Base-by-base conservation (phyloP, 1,284 basidiomycete species). In the Rhodotorula sp. region DNA sequence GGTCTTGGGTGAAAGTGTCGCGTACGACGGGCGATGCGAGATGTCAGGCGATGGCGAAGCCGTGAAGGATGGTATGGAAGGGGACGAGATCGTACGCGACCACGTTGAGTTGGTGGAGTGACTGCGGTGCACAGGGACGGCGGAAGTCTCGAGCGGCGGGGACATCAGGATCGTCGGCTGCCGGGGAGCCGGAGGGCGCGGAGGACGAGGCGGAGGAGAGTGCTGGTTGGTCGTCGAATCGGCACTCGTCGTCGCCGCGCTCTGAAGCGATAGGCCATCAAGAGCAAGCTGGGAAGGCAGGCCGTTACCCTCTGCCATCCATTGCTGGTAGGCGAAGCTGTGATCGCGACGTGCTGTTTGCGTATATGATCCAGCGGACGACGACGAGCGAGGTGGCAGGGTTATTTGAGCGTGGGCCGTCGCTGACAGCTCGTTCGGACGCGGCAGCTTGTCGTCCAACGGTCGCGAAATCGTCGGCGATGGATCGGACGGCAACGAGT, bases 151-250 rank as follows among this genome's bases (percentile, higher is more conserved):
- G 47, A 61, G 34, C 40, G 60, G 53, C 15, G 67, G 63, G 13
- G 59, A 62, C 59, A 68, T 67, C 48, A 70, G 30, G 48, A 70
- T 70, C 16, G 59, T 70, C 0, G 69, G 69, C 24, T 64, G 65
- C 6, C 57, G 61, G 0, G 57, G 34, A 4, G 59, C 44, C 18
- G 46, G 37, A 16, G 44, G 31, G 28, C 31, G 60, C 24, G 28
- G 40, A 7, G 31, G 40, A 26, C 18, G 28, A 10, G 26, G 13
- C 8, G n/a, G 26, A 3, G 52, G 52, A 24, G 22, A 46, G 7
- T 31, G 24, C 24, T 26, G 18, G 0, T 5, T 11, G 18, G 26
- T 4, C 22, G n/a, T 22, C 8, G 50, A 10, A 26, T 15, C 9
- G 50, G 50, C 4, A 44, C 16, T 18, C 40, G 40, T 18, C 16